Percentiles rank a stretch among this genome's conserved stretches.
Evolutionary conservation across 768 basidiomycete species (phyloP).

Genomic region (Trichaptum fuscoviolaceum): DNA sequence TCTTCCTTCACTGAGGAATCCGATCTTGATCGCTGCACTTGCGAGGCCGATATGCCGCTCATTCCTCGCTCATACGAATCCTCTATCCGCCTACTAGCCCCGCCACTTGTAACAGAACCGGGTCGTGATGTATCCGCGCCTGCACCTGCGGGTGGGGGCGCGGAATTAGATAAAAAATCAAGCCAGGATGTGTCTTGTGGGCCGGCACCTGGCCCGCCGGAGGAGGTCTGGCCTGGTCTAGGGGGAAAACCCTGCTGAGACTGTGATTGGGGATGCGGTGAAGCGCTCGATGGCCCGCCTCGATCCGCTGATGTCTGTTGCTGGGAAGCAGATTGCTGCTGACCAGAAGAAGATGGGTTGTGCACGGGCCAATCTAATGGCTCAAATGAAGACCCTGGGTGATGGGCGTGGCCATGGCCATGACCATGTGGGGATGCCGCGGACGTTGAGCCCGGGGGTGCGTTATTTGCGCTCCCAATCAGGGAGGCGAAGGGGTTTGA

Average conservation of each 20-base stretch:
- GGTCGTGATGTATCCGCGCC: not conserved
- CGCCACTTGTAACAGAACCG: not conserved
- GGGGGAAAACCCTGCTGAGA: constrained; percentile 22
- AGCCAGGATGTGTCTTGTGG: constrained; percentile 27
- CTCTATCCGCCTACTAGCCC: not conserved
- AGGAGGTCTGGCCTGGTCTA: constrained; percentile 15
- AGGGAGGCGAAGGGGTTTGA: constrained; percentile 3
- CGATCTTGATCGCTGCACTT: not conserved
- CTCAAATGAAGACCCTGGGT: constrained; percentile 20
- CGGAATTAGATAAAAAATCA: constrained; percentile 26
- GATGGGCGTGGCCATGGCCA: not conserved
- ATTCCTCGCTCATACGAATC: not conserved
- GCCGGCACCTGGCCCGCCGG: not conserved
- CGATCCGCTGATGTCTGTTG: constrained; percentile 1
- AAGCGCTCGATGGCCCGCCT: not conserved
- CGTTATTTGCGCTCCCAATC: not conserved
- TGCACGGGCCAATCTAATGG: constrained; percentile 31
- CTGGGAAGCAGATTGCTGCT: constrained; percentile 8
- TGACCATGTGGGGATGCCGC: not conserved
- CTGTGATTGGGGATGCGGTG: constrained; percentile 18
- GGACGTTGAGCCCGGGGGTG: not conserved
- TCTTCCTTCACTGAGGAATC: not conserved
- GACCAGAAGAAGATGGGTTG: constrained; percentile 18
- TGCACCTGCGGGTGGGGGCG: constrained; percentile 16
- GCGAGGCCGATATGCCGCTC: not conserved